Evolutionary conservation across 2,329 filamentous ascomycete genomes (phyloP), one percentile per base, ranked within the genome.

Genomic region (Pestalotiopsis sp.): DNA sequence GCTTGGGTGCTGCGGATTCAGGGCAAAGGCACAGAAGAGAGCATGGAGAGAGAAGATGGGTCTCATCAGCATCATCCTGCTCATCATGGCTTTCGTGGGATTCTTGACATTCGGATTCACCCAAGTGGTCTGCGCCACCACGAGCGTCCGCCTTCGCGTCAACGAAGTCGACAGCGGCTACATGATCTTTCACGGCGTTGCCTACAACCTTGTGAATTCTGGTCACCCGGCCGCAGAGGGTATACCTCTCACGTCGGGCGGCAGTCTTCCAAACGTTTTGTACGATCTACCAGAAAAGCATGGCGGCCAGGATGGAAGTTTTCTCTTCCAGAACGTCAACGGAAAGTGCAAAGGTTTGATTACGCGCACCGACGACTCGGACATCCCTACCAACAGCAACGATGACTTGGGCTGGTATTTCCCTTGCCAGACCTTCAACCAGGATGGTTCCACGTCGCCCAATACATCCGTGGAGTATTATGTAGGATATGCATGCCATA

Each of bases 41-140:
- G 96, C 96, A 2, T 99, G 96, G 96, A 90, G 96, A 73, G 96
- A 99, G 79, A 99, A 99, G 86, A 97, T 99, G 86, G 96, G 96
- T 2, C 83, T 99, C 69, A 93, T 98, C 82, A 97, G 95, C 82
- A 90, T 99, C 77, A 99, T 99, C 78, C 78, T 97, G 39, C 78
- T 92, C 70, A 95, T 98, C 78, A 97, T 95, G 85, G 88, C 90
- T 11, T 90, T 95, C 77, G 95, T 99, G 62, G 96, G 96, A 77
- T 99, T 95, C 83, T 84, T 99, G 67, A 99, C 96, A 0, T 99
- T 99, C 76, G 96, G 96, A 59, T 99, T 99, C 81, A 98, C 93
- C 4, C 88, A 92, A 70, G 91, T 91, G 4, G 96, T 99, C 20
- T 99, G 96, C 79, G 90, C 92, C 17, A 81, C 83, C 2, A 91